Percentiles rank a stretch among this genome's conserved stretches.
These are phyloP conservation scores for Schoenoplectus triqueter DNA, from an alignment of 202 grass and related monocot species.

Conservation along the genomic window DNA sequence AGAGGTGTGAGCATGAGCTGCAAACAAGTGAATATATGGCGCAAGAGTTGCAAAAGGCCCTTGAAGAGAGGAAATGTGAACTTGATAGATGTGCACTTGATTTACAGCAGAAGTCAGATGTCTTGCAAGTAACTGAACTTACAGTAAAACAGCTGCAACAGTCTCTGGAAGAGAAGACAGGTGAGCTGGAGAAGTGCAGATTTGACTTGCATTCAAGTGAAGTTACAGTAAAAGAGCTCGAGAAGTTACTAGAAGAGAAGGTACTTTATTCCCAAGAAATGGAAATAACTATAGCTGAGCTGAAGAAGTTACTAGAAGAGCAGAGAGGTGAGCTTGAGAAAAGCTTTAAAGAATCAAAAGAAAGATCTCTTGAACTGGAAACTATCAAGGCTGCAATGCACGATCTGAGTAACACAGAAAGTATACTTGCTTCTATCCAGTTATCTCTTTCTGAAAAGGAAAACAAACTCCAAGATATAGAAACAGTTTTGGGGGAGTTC, in stretches of 20 bases:
- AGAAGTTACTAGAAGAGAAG: conserved; percentile 61
- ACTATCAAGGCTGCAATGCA: conserved; percentile 58
- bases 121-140: conserved; percentile 64
- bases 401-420: conserved; percentile 61
- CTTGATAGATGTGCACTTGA: conserved; percentile 61
- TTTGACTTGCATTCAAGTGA: conserved; percentile 65
- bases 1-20: conserved; percentile 59
- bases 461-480: conserved; percentile 66
- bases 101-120: conserved; percentile 67
- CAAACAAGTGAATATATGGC: conserved; percentile 35
- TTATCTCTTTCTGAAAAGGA: conserved; percentile 69
- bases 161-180: conserved; percentile 60
- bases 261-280: conserved; percentile 61
- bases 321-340: conserved; percentile 71
- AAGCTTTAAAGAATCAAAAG: conserved; percentile 68
- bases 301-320: conserved; percentile 64
- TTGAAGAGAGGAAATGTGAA: conserved; percentile 71
- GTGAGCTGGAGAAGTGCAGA: conserved; percentile 71
- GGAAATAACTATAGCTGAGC: conserved; percentile 61
- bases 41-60: conserved; percentile 60
- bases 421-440: conserved; percentile 60
- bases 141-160: conserved; percentile 58
- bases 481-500: conserved; percentile 53
- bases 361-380: conserved; percentile 69
- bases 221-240: conserved; percentile 29